phyloP scores from a whole-genome alignment of 2,329 filamentous ascomycete genomes.

The Aspergillus terreus region DNA sequence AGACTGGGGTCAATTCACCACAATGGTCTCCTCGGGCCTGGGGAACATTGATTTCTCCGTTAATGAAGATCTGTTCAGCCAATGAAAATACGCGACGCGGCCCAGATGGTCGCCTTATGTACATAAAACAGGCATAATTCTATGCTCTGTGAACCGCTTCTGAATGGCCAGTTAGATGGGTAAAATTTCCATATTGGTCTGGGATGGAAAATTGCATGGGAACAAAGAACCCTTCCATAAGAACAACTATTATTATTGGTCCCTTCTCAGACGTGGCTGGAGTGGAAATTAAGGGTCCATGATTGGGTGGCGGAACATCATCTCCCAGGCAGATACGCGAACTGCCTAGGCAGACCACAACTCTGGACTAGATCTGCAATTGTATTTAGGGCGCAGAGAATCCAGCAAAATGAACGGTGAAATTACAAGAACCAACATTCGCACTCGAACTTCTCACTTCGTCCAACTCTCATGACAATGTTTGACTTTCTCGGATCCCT shows the following conservation, averaged over 20 bases:
- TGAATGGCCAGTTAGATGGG: too few species aligned
- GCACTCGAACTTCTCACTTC: background rate
- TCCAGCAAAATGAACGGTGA: background rate
- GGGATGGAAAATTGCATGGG: too few species aligned
- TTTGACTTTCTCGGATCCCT: background rate
- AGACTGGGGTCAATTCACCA: conserved; percentile 25
- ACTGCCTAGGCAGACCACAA: background rate
- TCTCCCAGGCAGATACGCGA: background rate
- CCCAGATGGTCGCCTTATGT: background rate
- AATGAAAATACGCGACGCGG: too few species aligned
- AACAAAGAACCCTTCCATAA: too few species aligned
- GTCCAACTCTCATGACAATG: background rate
- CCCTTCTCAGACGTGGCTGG: background rate
- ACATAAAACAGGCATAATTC: background rate
- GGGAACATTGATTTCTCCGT: conserved; percentile 11
- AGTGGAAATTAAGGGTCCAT: background rate
- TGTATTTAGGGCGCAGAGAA: background rate
- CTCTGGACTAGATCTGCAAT: background rate
- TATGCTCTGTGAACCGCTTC: background rate
- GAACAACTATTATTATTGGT: background rate
- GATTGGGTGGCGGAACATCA: background rate
- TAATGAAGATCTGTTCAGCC: too few species aligned
- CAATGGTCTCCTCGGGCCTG: conserved; percentile 21
- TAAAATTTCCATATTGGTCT: too few species aligned
- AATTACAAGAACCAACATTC: background rate